Evolutionary conservation across 805 yeast species (phyloP).

Genomic region (Isabelozyma pseudorhagii): DNA sequence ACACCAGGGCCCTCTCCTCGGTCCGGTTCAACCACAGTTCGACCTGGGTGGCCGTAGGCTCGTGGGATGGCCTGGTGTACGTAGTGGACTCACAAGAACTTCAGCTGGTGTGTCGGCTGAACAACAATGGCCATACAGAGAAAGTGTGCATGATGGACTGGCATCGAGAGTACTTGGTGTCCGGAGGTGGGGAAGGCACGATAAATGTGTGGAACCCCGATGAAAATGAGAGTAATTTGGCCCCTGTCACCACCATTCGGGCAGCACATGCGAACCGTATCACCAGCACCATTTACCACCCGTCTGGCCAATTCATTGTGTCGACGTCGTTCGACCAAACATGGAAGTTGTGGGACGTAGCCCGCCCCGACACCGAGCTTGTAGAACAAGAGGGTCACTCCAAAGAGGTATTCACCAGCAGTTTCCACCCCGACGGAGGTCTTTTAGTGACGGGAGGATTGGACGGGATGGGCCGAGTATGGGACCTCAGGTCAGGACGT

Average conservation of each 20-base stretch:
- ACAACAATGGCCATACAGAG: constrained; percentile 50
- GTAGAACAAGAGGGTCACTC: constrained; percentile 84
- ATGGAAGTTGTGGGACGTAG: constrained; percentile 85
- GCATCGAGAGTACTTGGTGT: constrained; percentile 29
- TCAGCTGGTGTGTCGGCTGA: constrained; percentile 19
- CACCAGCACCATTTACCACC: constrained; percentile 62
- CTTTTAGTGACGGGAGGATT: constrained; percentile 73
- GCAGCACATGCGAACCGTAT: constrained; percentile 50
- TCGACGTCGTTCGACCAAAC: constrained; percentile 81
- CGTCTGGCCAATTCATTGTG: constrained; percentile 52
- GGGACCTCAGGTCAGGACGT: constrained; percentile 86
- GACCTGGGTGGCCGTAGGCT: constrained; percentile 55
- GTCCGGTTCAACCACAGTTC: constrained; percentile 44
- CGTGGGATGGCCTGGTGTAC: constrained; percentile 78
- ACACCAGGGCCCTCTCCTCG: constrained; percentile 65
- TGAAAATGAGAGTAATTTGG: constrained; percentile 1
- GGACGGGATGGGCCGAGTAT: constrained; percentile 68
- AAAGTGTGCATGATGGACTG: constrained; percentile 73
- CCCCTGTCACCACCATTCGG: constrained; percentile 15
- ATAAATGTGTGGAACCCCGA: constrained; percentile 27
- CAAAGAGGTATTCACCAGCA: constrained; percentile 60
- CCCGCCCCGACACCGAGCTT: constrained; percentile 42
- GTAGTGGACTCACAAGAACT: constrained; percentile 44
- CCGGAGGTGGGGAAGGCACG: constrained; percentile 40
- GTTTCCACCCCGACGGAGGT: constrained; percentile 76